These are phyloP conservation scores for Hortiboletus rubellus DNA, from an alignment of 1,284 basidiomycete species.

Conservation along the genomic window DNA sequence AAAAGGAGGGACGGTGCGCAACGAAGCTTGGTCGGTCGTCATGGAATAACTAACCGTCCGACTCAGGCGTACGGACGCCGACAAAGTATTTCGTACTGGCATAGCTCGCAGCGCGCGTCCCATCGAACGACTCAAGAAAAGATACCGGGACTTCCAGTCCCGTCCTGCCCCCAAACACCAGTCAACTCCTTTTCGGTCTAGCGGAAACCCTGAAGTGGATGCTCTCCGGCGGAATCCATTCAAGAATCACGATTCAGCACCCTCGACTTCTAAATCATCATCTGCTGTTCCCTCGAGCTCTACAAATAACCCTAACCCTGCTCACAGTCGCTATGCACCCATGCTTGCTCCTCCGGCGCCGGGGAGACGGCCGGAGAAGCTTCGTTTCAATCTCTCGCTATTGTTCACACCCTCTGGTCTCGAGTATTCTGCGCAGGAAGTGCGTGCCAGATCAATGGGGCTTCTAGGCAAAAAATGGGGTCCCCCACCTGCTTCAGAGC, in stretches of 20 bases:
- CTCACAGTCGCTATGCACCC: conserved; percentile 55
- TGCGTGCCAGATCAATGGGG: conserved; percentile 73
- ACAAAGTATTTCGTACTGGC: conserved; percentile 81
- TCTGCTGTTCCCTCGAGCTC: conserved; percentile 20
- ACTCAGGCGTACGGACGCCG: conserved; percentile 71
- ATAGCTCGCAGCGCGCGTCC: conserved; percentile 83
- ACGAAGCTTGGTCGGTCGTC: conserved; percentile 3
- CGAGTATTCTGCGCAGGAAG: conserved; percentile 76
- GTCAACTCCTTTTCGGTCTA: conserved; percentile 26
- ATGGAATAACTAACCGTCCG: conserved; percentile 15
- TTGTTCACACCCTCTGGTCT: conserved; percentile 65
- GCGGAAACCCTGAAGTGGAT: conserved; percentile 35
- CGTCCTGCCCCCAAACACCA: conserved; percentile 40
- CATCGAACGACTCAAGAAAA: conserved; percentile 80
- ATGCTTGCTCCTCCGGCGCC: conserved; percentile 67
- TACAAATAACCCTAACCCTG: conserved; percentile 9
- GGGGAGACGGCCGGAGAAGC: conserved; percentile 68
- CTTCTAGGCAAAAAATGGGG: conserved; percentile 80
- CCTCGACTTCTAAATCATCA: conserved; percentile 29
- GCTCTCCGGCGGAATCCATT: conserved; percentile 56
- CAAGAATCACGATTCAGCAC: conserved; percentile 46
- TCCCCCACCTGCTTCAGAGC: conserved; percentile 55
- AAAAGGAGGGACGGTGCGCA: conserved; percentile 74
- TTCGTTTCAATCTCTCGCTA: conserved; percentile 63
- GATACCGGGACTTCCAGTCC: conserved; percentile 80